These are phyloP conservation scores for Rhodosporidiobolus sp. DNA, from an alignment of 768 basidiomycete genomes.

Conservation along the genomic window DNA sequence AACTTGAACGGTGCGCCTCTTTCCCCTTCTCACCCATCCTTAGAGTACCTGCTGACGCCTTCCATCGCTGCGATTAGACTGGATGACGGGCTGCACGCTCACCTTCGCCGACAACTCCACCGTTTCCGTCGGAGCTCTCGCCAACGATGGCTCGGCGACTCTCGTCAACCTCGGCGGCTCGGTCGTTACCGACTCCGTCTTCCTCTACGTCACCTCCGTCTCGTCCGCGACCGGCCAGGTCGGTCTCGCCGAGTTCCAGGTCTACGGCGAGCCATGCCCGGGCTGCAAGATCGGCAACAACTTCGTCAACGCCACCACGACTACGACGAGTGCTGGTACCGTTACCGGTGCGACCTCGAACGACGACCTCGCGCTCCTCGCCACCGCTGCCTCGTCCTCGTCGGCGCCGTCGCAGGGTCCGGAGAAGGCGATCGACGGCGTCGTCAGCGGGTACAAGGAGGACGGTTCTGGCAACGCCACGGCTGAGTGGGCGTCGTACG, in stretches of 20 bases:
- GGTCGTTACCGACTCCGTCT: constrained; percentile 15
- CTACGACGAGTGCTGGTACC: constrained; percentile 8
- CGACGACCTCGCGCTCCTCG: constrained; percentile 28
- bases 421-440: constrained; percentile 27
- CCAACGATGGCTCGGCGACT: constrained; percentile 39
- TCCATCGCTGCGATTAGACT: background rate
- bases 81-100: constrained; percentile 32
- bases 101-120: constrained; percentile 27
- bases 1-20: constrained; percentile 16
- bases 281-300: constrained; percentile 12
- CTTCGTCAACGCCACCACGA: constrained; percentile 4
- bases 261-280: background rate
- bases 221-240: constrained; percentile 18
- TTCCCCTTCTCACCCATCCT: too few relatives aligned
- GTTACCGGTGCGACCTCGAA: background rate
- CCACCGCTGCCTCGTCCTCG: constrained; percentile 21
- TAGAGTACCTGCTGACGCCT: too few relatives aligned
- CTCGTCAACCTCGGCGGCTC: constrained; percentile 17
- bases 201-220: constrained; percentile 24
- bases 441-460: constrained; percentile 23
- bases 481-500: constrained; percentile 26
- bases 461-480: constrained; percentile 1
- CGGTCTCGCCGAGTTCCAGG: constrained; percentile 35
- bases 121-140: constrained; percentile 24
- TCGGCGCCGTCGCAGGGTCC: constrained; percentile 15